Base-by-base conservation (phyloP, 2,329 filamentous ascomycete genomes). In the Coniochaeta sp. region DNA sequence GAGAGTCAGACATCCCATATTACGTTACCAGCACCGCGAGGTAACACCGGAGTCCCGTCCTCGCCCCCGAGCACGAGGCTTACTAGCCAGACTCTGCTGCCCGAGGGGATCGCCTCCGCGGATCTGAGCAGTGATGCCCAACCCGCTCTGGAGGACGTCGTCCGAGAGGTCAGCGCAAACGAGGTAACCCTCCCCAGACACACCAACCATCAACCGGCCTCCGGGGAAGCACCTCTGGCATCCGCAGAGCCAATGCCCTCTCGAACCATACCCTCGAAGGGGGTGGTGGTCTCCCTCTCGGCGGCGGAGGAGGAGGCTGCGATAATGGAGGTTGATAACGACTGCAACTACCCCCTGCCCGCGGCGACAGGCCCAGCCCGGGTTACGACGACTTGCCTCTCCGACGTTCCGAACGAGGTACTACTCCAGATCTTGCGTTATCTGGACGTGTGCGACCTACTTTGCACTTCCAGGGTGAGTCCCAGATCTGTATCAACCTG, bases 401-500 rank as follows among this genome's bases (percentile, higher is more conserved):
- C 72, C 50, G 63, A 65, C 38, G 65, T 83, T 46, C 80, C 80
- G 22, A 81, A 77, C 63, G 80, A 83, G 64, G 63, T 83, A 26
- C 64, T 83, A 50, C 71, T 78, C 55, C 73, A 79, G 52, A 77
- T 83, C 38, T 66, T 82, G 55, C 70, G 72, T 50, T 79, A 75
- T 57, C 66, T 83, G 51, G 80, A 83, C 55, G 77, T 83, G 45
- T 71, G 70, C 61, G 80, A 83, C 63, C 64, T 83, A 53, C 66
- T 83, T 50, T 69, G 73, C 55, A 72, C 71, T 50, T 83, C 79
- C 49, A 72, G 79, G 68, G 79, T 83, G 73, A 55, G 65, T 61
- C 46, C n/a, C 18, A 32, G 3, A 20, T 48, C 20, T 27, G 20
- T 22, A 42, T 16, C 7, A 51, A 13, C 42, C 20, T 6, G 7